Evolutionary conservation across 2,329 filamentous ascomycete species (phyloP), one percentile per base, ranked within the genome.

Genomic region (Talaromyces sp.): DNA sequence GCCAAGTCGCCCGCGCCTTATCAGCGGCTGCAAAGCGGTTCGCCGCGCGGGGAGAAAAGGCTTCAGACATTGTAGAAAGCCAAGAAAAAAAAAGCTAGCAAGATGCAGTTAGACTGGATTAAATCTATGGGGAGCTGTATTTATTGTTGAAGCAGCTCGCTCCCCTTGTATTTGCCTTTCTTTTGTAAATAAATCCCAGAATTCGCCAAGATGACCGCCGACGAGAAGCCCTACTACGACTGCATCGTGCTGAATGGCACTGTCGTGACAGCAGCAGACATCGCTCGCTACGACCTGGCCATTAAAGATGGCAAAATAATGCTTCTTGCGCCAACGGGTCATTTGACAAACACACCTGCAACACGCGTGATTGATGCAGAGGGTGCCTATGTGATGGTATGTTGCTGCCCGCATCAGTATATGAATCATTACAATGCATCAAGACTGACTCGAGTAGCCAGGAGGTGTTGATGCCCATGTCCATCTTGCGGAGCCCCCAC

Each of bases 401-500:
- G 52, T 52, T 2, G 35, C 5, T 38, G 14, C 14, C 35, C 35
- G 35, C 35, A 7, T 8, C 24, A 24, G 21, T 13, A 50, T 11
- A 4, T 27, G 3, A 27, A 3, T 27, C 26, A 27, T 27, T 27
- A 3, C 9, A 50, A 6, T 21, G 13, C 13, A 6, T 2, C 43
- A 9, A 21, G 43, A 24, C 43, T 21, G 19, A 26, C 19, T 50
- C 10, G 24, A 50, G 43, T 19, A 62, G 54, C 72, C 79, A 17
- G 80, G 80, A 19, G 80, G 80, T 10, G 72, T 82, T 13, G 80
- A 82, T 64, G 75, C 75, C 11, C 80, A 82, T 66, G 80, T 82
- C 1, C 80, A 82, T 63, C 70, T 82, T 1, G 73, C 75, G 7
- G 78, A 82, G 66, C 74, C 76, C 13, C 65, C 66, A 1, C 27